phyloP scores from a whole-genome alignment of 306 rosid species.

The Acacia crassicarpa region DNA sequence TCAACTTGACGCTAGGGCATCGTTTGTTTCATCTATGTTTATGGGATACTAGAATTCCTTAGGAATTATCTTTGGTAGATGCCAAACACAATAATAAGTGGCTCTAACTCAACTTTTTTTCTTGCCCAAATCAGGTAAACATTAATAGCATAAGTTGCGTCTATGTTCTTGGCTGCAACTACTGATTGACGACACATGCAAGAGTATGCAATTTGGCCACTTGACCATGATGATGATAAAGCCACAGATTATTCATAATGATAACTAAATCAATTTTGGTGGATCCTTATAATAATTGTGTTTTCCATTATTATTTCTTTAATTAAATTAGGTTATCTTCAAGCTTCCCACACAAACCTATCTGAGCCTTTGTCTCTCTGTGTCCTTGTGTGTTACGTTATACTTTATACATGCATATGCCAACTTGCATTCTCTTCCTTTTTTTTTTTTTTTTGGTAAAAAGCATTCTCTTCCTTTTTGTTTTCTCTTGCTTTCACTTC shows the following conservation, averaged over 20 bases:
- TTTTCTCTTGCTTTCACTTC: not conserved
- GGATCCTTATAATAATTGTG: not conserved
- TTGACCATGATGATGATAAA: not conserved
- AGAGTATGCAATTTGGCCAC: not conserved
- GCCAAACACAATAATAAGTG: not conserved
- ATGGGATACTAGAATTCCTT: not conserved
- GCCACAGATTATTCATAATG: not conserved
- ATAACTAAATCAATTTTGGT: not conserved
- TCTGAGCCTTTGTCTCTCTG: not conserved
- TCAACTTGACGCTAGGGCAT: not conserved
- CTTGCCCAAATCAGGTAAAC: not conserved
- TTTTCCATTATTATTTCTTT: not conserved
- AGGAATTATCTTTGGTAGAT: not conserved
- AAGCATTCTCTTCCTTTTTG: not conserved
- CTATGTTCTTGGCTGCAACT: not conserved
- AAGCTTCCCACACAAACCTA: not conserved
- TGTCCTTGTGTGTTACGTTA: not conserved
- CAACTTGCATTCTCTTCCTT: not conserved
- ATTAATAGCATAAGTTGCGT: not conserved
- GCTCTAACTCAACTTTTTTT: not conserved
- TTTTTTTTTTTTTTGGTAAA: too few relatives aligned
- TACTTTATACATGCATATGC: not conserved
- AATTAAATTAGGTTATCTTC: conserved; percentile 2
- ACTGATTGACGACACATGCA: not conserved
- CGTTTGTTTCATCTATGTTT: not conserved